Evolutionary conservation across 495 filamentous ascomycete genomes (phyloP), one percentile per base, ranked within the genome.

Genomic region (Neurospora pannonica): DNA sequence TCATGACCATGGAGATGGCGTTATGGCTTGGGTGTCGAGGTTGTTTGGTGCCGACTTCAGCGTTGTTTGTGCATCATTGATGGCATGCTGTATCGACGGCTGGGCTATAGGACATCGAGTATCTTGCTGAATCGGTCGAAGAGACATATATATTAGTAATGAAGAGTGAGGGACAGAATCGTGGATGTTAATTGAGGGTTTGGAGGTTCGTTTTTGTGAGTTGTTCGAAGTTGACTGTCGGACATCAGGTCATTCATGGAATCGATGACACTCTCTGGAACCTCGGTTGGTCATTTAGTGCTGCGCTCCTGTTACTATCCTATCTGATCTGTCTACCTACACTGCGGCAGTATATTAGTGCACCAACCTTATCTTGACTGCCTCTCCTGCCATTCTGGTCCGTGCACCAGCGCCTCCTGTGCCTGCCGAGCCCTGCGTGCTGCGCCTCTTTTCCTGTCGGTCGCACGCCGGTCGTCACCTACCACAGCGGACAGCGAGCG

Each of bases 221-320:
- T 48, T 10, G 42, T n/a, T 9, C 42, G 3, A n/a, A 3, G 19
- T 43, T 9, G n/a, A n/a, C n/a, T n/a, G n/a, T n/a, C n/a, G n/a
- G n/a, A n/a, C n/a, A n/a, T n/a, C n/a, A n/a, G n/a, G n/a, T n/a
- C n/a, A n/a, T n/a, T n/a, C n/a, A n/a, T n/a, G n/a, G n/a, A n/a
- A n/a, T n/a, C n/a, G n/a, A n/a, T n/a, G n/a, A n/a, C n/a, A n/a
- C n/a, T n/a, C n/a, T n/a, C n/a, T 54, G 10, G 46, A 24, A 21
- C 21, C 48, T 60, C 48, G 48, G 48, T 60, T 28, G 48, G 48
- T 0, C 2, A 28, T 1, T 5, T 46, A 10, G 11, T 0, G 48
- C 3, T 60, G 21, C 21, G 6, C 11, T 28, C 1, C 0, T 1
- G 5, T 0, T 60, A 15, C 5, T 7, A 0, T 15, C 1, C 10